Conservation (phyloP, 495 filamentous ascomycete genomes). For the Glonium stellatum region DNA sequence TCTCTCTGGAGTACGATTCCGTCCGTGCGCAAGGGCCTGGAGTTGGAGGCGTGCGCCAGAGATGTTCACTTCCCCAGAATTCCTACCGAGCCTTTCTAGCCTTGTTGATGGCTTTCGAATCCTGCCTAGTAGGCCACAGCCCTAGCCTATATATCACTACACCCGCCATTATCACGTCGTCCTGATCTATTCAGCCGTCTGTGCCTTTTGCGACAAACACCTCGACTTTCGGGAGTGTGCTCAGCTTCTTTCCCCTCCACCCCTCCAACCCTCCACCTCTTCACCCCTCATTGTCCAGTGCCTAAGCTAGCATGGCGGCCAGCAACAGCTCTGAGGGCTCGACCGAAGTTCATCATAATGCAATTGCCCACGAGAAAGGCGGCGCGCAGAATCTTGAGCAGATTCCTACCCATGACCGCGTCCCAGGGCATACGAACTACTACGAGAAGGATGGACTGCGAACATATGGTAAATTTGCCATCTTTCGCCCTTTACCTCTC, state of each 20-base stretch:
- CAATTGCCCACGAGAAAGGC: not conserved
- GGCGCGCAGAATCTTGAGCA: constrained; percentile 7
- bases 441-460: constrained; percentile 47
- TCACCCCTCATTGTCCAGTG: not conserved
- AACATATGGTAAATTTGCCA: constrained; percentile 43
- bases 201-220: not conserved
- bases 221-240: too few species aligned
- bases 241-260: not conserved
- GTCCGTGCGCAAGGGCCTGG: not conserved
- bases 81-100: not conserved
- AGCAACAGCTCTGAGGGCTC: not conserved
- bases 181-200: not conserved
- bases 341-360: not conserved
- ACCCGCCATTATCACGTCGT: too few species aligned
- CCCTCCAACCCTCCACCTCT: not conserved
- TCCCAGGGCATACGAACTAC: constrained; percentile 40
- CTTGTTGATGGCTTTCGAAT: too few species aligned
- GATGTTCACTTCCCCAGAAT: not conserved
- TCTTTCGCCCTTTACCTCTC: not conserved
- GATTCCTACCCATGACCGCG: constrained; percentile 18
- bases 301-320: not conserved
- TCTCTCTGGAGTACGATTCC: not conserved
- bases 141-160: too few species aligned
- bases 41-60: not conserved
- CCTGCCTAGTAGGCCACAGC: too few species aligned